Percentiles rank a stretch among this genome's conserved stretches.
phyloP scores from a whole-genome alignment of 495 filamentous ascomycete species.

The Aspergillus heteromorphus region DNA sequence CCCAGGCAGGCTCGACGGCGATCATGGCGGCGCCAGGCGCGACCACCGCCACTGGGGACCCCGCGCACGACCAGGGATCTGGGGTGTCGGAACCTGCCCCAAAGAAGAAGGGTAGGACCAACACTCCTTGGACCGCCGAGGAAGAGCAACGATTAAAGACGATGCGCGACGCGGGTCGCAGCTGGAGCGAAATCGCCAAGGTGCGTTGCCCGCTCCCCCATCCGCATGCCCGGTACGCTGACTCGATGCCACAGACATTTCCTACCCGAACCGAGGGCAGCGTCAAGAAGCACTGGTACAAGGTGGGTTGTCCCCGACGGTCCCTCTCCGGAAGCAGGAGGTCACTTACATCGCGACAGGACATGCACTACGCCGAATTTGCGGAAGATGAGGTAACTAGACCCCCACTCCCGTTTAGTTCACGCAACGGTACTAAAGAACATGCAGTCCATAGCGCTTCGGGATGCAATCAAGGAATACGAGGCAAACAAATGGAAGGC shows the following conservation, averaged over 20 bases:
- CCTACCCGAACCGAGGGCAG: slow-evolving; percentile 90
- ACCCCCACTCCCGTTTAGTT: background rate
- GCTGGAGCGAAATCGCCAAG: slow-evolving; percentile 98
- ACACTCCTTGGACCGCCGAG: slow-evolving; percentile 94
- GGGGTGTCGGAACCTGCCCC: slow-evolving; percentile 47
- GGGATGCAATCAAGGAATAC: slow-evolving; percentile 96
- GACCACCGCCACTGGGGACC: slow-evolving; percentile 20
- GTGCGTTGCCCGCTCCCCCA: slow-evolving; percentile 32
- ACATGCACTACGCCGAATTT: slow-evolving; percentile 99
- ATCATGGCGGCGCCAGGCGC: slow-evolving; percentile 29
- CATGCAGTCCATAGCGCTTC: slow-evolving; percentile 69
- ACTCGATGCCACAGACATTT: slow-evolving; percentile 60
- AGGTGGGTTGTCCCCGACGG: slow-evolving; percentile 49
- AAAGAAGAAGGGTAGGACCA: slow-evolving; percentile 88
- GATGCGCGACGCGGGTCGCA: slow-evolving; percentile 88
- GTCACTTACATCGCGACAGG: slow-evolving; percentile 46
- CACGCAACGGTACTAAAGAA: slow-evolving; percentile 25
- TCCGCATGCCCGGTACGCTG: background rate
- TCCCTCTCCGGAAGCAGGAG: slow-evolving; percentile 7
- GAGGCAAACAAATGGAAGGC: slow-evolving; percentile 98
- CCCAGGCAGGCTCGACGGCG: slow-evolving; percentile 26
- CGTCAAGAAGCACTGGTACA: slow-evolving; percentile 99
- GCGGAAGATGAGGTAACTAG: slow-evolving; percentile 86
- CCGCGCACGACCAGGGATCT: slow-evolving; percentile 30
- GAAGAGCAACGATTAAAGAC: slow-evolving; percentile 89